phyloP scores from a whole-genome alignment of 805 yeast genomes.

The Saturnispora halmiae region DNA sequence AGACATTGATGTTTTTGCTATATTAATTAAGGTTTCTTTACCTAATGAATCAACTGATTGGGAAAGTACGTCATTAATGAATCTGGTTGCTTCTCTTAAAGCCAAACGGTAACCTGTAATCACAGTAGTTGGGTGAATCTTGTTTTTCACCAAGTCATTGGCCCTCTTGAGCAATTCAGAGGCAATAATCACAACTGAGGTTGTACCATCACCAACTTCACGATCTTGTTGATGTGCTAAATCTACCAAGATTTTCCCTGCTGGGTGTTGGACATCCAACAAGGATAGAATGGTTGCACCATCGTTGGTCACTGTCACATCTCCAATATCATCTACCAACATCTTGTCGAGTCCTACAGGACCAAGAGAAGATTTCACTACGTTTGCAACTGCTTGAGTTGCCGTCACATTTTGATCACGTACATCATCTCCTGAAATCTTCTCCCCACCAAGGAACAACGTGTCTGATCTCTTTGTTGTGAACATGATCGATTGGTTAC shows the following conservation, averaged over 20 bases:
- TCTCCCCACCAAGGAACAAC: constrained; percentile 91
- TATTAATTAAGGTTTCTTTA: constrained; percentile 75
- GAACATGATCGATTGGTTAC: constrained; percentile 45
- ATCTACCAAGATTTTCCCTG: constrained; percentile 94
- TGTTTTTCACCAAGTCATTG: constrained; percentile 83
- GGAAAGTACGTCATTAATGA: constrained; percentile 76
- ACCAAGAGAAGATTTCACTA: constrained; percentile 85
- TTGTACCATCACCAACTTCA: constrained; percentile 90
- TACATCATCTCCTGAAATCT: constrained; percentile 90
- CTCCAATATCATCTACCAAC: constrained; percentile 98
- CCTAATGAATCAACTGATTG: constrained; percentile 72
- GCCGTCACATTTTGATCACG: constrained; percentile 95
- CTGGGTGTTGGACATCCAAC: constrained; percentile 96
- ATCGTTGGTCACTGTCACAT: constrained; percentile 96
- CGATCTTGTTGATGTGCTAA: constrained; percentile 98
- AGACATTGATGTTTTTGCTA: constrained; percentile 96
- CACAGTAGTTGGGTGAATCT: constrained; percentile 96
- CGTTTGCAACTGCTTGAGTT: constrained; percentile 78
- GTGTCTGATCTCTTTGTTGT: constrained; percentile 85
- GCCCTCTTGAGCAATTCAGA: constrained; percentile 88
- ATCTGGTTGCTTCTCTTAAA: constrained; percentile 79
- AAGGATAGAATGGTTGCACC: constrained; percentile 93
- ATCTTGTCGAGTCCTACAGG: constrained; percentile 98
- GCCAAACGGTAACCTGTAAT: constrained; percentile 95
- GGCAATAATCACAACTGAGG: constrained; percentile 94